phyloP scores from a whole-genome alignment of 495 filamentous ascomycete genomes.

The Lasiosphaeria miniovina region DNA sequence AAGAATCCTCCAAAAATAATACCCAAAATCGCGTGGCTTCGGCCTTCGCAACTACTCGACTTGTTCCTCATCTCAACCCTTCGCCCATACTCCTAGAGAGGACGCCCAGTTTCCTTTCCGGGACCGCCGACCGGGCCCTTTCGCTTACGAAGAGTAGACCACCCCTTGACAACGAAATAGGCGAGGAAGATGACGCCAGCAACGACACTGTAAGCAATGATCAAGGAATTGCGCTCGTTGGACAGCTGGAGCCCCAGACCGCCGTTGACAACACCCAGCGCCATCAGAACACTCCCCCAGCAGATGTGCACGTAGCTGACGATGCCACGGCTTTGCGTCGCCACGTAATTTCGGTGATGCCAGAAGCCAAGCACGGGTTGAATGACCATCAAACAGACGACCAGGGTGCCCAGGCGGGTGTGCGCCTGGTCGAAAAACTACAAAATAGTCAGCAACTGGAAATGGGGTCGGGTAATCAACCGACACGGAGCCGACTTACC shows the following conservation, averaged over 20 bases:
- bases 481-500: slow-evolving; percentile 29
- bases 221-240: slow-evolving; percentile 36
- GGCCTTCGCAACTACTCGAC: no score
- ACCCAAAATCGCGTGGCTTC: neutral
- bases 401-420: slow-evolving; percentile 56
- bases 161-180: slow-evolving; percentile 37
- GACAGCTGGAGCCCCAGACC: slow-evolving; percentile 62
- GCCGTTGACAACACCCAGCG: slow-evolving; percentile 68
- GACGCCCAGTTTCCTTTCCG: slow-evolving; percentile 1
- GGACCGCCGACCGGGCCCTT: neutral
- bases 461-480: neutral
- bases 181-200: slow-evolving; percentile 49
- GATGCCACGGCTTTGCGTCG: slow-evolving; percentile 45
- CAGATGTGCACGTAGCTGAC: slow-evolving; percentile 66
- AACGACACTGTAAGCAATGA: slow-evolving; percentile 60
- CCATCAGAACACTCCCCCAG: slow-evolving; percentile 61
- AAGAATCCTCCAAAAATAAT: neutral
- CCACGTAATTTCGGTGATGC: slow-evolving; percentile 59
- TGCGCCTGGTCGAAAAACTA: slow-evolving; percentile 43
- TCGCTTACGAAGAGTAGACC: slow-evolving; percentile 12
- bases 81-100: neutral
- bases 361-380: slow-evolving; percentile 63
- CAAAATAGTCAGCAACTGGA: slow-evolving; percentile 8
- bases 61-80: no score
- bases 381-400: slow-evolving; percentile 55